phyloP scores from a whole-genome alignment of 805 yeast genomes.

The Metahyphopichia silvanorum region DNA sequence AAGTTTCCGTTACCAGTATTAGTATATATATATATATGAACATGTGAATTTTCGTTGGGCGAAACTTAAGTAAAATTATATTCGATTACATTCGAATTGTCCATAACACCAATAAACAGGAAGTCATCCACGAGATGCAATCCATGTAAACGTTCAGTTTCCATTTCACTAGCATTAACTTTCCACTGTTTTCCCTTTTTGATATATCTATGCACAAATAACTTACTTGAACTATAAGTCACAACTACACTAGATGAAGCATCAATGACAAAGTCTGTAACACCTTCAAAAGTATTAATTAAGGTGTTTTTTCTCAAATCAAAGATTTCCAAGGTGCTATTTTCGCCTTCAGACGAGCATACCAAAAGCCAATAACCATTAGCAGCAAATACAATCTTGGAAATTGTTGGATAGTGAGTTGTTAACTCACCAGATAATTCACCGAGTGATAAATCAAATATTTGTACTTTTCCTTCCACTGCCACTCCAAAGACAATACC shows the following conservation, averaged over 20 bases:
- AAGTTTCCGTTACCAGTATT: conserved; percentile 10
- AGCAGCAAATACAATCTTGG: conserved; percentile 47
- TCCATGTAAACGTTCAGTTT: conserved; percentile 4
- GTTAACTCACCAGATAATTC: conserved; percentile 29
- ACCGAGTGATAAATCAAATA: conserved; percentile 40
- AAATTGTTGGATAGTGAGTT: conserved; percentile 19
- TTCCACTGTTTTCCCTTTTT: conserved; percentile 40
- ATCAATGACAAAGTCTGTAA: conserved; percentile 28
- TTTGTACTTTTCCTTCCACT: conserved; percentile 24
- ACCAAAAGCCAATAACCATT: conserved; percentile 65
- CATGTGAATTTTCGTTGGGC: not conserved
- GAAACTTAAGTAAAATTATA: no score
- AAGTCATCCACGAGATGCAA: no score
- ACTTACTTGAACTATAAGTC: conserved; percentile 12
- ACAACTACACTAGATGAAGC: conserved; percentile 32
- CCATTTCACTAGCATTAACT: conserved; percentile 6
- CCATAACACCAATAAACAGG: no score
- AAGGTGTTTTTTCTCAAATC: conserved; percentile 44
- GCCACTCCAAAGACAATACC: conserved; percentile 46
- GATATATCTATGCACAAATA: conserved; percentile 32
- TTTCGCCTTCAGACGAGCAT: conserved; percentile 14
- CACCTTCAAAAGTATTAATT: conserved; percentile 21
- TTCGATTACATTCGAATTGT: no score
- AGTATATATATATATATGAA: conserved; percentile 4
- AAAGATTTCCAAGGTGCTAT: conserved; percentile 35